phyloP scores from a whole-genome alignment of 495 filamentous ascomycete species.

The Penicillium verhagenii region DNA sequence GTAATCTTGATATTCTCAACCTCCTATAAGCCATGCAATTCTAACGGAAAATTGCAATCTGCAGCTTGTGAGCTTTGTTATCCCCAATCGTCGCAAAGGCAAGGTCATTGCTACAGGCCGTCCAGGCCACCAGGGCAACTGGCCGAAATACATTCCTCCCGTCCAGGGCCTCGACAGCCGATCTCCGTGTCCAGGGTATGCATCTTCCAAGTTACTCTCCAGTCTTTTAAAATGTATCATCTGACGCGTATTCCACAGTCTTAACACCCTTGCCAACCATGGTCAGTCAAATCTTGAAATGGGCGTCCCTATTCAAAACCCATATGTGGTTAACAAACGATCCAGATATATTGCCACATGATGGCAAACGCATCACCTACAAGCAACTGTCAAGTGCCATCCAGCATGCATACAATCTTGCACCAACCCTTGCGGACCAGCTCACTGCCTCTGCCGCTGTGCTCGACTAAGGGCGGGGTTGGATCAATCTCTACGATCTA shows the following conservation, averaged over 20 bases:
- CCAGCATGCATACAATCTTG: slow-evolving; percentile 2
- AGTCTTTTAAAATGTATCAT: not conserved
- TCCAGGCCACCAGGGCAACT: not conserved
- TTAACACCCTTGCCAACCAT: not conserved
- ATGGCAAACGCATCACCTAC: not conserved
- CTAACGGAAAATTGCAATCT: not conserved
- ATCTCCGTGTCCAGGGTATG: not conserved
- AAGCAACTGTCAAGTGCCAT: not conserved
- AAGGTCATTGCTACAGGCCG: not conserved
- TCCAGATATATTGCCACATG: not conserved
- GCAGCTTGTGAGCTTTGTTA: not conserved
- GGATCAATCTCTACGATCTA: not conserved
- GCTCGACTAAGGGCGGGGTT: not conserved
- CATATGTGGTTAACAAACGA: too few relatives aligned
- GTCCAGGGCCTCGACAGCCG: not conserved
- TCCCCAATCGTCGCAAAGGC: not conserved
- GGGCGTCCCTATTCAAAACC: too few relatives aligned
- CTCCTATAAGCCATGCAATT: too few relatives aligned
- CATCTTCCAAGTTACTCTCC: not conserved
- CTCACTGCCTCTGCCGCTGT: not conserved
- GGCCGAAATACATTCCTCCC: not conserved
- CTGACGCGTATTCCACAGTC: not conserved
- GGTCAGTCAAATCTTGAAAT: not conserved
- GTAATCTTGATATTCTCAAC: not conserved
- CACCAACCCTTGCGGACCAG: slow-evolving; percentile 2